These are phyloP conservation scores for Stachybotrys chartarum DNA, from an alignment of 2,329 filamentous ascomycete species.

Conservation along the genomic window DNA sequence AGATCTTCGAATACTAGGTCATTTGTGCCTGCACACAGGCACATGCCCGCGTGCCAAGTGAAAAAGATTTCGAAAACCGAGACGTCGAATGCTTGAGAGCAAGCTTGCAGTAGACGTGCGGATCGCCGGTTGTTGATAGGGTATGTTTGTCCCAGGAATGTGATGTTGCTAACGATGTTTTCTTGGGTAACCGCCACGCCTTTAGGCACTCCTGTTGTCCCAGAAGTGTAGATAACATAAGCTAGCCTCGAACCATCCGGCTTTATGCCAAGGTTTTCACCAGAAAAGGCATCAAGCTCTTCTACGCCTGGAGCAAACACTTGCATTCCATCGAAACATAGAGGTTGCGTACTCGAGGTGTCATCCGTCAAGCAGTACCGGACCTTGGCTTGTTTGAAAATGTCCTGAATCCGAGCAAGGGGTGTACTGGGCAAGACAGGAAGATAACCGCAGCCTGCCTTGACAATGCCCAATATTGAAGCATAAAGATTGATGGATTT, in stretches of 20 bases:
- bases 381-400: slow-evolving; percentile 54
- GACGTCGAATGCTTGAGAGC: slow-evolving; percentile 79
- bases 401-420: slow-evolving; percentile 47
- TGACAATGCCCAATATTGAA: slow-evolving; percentile 66
- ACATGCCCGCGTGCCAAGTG: slow-evolving; percentile 71
- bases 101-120: slow-evolving; percentile 70
- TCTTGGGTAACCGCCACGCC: slow-evolving; percentile 70
- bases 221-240: slow-evolving; percentile 78
- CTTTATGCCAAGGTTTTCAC: slow-evolving; percentile 27
- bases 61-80: slow-evolving; percentile 91
- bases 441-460: slow-evolving; percentile 72
- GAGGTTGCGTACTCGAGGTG: slow-evolving; percentile 7
- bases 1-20: slow-evolving; percentile 69
- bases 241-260: slow-evolving; percentile 47
- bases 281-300: slow-evolving; percentile 18
- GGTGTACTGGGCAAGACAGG: slow-evolving; percentile 71
- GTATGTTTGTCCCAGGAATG: slow-evolving; percentile 58
- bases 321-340: slow-evolving; percentile 26
- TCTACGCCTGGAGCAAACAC: neutral
- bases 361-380: slow-evolving; percentile 34
- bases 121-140: slow-evolving; percentile 33
- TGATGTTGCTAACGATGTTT: slow-evolving; percentile 72
- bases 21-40: slow-evolving; percentile 67
- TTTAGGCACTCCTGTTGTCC: slow-evolving; percentile 74
- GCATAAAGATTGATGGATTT: slow-evolving; percentile 69